A percentile compares a stretch with the other conserved stretches of the same genome.
Conservation (phyloP, 768 basidiomycete species). For the Macrolepiota fuliginosa region DNA sequence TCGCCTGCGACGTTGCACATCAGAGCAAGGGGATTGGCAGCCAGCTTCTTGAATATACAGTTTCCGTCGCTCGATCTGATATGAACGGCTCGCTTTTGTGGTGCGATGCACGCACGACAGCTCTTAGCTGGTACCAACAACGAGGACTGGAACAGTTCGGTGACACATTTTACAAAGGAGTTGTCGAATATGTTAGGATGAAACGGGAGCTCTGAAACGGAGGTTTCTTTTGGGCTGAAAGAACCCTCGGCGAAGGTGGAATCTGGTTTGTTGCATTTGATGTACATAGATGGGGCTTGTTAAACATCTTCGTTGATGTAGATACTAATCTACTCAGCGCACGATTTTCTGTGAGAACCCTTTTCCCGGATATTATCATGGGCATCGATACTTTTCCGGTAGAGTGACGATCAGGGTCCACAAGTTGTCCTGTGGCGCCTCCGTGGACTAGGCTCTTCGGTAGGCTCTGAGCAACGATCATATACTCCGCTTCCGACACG, state of each 20-base stretch:
- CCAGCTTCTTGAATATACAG: conserved; percentile 39
- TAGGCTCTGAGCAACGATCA: not conserved
- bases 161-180: conserved; percentile 48
- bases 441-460: not conserved
- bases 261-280: not conserved
- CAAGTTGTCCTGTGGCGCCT: not conserved
- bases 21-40: conserved; percentile 56
- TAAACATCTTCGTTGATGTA: not conserved
- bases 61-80: conserved; percentile 37
- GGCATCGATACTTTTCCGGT: not conserved
- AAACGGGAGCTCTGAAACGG: conserved; percentile 24
- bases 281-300: not conserved
- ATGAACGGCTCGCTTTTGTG: conserved; percentile 42
- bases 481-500: not conserved
- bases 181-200: conserved; percentile 59
- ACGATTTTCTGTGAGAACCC: not conserved
- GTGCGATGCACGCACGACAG: conserved; percentile 55
- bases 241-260: not conserved
- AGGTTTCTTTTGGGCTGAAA: not conserved
- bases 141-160: conserved; percentile 52
- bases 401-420: not conserved
- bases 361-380: not conserved
- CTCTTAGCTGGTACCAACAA: conserved; percentile 48
- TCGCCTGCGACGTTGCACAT: conserved; percentile 50
- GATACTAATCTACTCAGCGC: not conserved